phyloP scores from a whole-genome alignment of 2,329 filamentous ascomycete genomes.

The Cyphellophora europaea region DNA sequence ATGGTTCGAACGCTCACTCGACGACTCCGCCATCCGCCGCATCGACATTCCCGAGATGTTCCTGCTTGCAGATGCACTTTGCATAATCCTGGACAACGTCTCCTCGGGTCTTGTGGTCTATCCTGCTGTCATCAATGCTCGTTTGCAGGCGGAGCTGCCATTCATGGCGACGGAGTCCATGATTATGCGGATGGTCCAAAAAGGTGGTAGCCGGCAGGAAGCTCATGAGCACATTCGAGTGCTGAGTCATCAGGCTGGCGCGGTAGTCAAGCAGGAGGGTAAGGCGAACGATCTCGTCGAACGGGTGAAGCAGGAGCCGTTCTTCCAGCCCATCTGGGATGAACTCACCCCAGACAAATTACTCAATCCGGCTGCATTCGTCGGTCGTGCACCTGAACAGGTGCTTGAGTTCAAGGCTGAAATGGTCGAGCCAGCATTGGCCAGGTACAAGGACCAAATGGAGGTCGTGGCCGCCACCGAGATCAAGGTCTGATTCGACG shows the following conservation, averaged over 20 bases:
- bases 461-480: constrained; percentile 28
- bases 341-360: constrained; percentile 54
- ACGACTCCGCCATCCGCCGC: constrained; percentile 30
- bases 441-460: constrained; percentile 34
- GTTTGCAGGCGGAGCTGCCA: constrained; percentile 66
- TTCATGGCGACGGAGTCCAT: constrained; percentile 72
- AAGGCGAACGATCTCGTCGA: constrained; percentile 73
- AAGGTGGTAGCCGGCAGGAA: constrained; percentile 65
- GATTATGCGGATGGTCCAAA: constrained; percentile 67
- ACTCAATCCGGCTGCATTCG: constrained; percentile 54
- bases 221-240: constrained; percentile 83
- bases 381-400: constrained; percentile 46
- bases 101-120: constrained; percentile 67
- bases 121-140: constrained; percentile 59
- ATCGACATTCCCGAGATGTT: constrained; percentile 58
- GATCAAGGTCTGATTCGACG: constrained; percentile 27
- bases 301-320: constrained; percentile 61
- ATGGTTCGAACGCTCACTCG: constrained; percentile 67
- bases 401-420: constrained; percentile 43
- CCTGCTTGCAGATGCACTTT: constrained; percentile 58
- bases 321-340: constrained; percentile 62
- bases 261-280: constrained; percentile 62
- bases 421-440: constrained; percentile 38
- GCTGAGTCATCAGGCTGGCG: constrained; percentile 64
- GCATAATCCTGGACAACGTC: constrained; percentile 60